These are phyloP conservation scores for Aspergillus aculeatus DNA, from an alignment of 2,329 filamentous ascomycete species.

Conservation along the genomic window DNA sequence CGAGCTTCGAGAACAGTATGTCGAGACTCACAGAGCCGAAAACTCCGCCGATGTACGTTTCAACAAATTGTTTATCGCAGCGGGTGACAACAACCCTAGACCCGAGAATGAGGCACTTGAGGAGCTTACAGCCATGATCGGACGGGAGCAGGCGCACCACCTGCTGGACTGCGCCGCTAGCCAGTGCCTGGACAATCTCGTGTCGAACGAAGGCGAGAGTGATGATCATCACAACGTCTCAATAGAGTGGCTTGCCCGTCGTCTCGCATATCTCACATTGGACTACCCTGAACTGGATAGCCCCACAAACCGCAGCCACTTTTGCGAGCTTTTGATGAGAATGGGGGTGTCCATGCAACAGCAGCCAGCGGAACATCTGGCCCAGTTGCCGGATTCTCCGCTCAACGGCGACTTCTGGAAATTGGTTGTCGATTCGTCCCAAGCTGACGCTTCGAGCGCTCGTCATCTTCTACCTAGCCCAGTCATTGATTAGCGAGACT, in stretches of 20 bases:
- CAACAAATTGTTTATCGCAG: not conserved
- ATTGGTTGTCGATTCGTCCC: not conserved
- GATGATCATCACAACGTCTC: slow-evolving; percentile 14
- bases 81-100: not conserved
- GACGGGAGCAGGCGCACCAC: not conserved
- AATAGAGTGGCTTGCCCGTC: slow-evolving; percentile 15
- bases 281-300: slow-evolving; percentile 21
- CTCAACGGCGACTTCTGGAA: slow-evolving; percentile 9
- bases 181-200: not conserved
- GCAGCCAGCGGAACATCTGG: not conserved
- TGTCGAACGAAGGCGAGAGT: too few relatives aligned
- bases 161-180: not conserved
- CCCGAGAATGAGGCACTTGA: not conserved
- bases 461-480: slow-evolving; percentile 13
- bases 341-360: slow-evolving; percentile 13
- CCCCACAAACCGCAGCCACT: slow-evolving; percentile 13
- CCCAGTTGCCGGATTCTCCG: not conserved
- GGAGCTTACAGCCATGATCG: not conserved
- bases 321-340: slow-evolving; percentile 17
- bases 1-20: slow-evolving; percentile 17
- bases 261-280: slow-evolving; percentile 14
- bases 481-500: slow-evolving; percentile 8
- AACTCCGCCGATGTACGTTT: slow-evolving; percentile 14
- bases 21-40: slow-evolving; percentile 14
- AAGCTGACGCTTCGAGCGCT: not conserved